A percentile compares a stretch with the other conserved stretches of the same genome.
Conservation (phyloP, 1,139 yeast species). For the Saccharomyces pastorianus region DNA sequence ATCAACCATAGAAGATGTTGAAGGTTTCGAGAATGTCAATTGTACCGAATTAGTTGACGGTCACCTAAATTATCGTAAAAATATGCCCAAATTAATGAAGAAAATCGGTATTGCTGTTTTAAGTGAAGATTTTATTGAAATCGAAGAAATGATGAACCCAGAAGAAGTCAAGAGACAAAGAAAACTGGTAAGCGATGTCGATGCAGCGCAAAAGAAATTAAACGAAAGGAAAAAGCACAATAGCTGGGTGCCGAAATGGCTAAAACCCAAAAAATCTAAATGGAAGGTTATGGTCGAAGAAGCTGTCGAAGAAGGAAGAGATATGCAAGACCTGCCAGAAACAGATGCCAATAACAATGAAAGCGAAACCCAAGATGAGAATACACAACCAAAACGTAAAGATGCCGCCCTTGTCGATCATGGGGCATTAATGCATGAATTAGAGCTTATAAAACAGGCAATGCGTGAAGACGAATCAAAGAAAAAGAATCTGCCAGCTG, state of each 20-base stretch:
- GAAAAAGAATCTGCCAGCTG: neutral
- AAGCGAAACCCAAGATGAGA: conserved; percentile 9
- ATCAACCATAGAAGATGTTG: conserved; percentile 57
- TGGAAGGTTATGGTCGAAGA: conserved; percentile 81
- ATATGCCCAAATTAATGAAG: conserved; percentile 73
- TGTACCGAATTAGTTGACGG: conserved; percentile 85
- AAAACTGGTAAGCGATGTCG: conserved; percentile 72
- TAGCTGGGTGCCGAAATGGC: conserved; percentile 54
- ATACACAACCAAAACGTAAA: conserved; percentile 10
- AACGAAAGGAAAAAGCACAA: conserved; percentile 37
- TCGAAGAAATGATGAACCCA: conserved; percentile 85
- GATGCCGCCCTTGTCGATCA: conserved; percentile 26
- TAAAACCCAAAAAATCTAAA: conserved; percentile 52
- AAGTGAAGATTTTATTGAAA: conserved; percentile 87
- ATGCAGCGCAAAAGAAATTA: conserved; percentile 66
- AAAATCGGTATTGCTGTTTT: conserved; percentile 71
- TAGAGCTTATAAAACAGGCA: conserved; percentile 22
- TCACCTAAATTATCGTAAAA: conserved; percentile 92
- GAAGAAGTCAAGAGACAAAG: conserved; percentile 76
- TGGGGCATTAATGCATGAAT: conserved; percentile 24
- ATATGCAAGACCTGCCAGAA: conserved; percentile 1
- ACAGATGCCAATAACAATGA: conserved; percentile 7
- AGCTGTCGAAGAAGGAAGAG: conserved; percentile 22
- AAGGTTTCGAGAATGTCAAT: conserved; percentile 74
- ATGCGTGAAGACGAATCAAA: conserved; percentile 17